Conservation (phyloP, 768 basidiomycete species). For the Pisolithus microcarpus region DNA sequence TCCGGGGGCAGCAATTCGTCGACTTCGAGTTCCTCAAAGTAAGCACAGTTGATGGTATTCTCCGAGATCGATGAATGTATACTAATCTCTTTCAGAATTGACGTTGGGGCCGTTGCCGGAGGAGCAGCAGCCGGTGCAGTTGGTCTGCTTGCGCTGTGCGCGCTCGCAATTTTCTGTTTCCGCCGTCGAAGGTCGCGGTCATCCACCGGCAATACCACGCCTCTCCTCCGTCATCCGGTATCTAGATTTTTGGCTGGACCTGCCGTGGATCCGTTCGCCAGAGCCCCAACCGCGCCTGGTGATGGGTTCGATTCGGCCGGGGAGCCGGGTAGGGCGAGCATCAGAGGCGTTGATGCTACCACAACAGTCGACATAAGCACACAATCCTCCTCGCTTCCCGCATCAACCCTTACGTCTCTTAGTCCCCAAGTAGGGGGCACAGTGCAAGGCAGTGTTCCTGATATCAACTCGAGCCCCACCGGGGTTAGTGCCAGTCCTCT, state of each 20-base stretch:
- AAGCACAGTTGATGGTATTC: not conserved
- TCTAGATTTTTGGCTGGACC: constrained; percentile 1
- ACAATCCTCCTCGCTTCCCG: not conserved
- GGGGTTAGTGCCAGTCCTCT: not conserved
- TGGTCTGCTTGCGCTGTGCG: constrained; percentile 12
- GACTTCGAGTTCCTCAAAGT: constrained; percentile 6
- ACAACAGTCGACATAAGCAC: not conserved
- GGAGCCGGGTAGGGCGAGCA: not conserved
- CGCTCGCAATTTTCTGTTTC: constrained; percentile 6
- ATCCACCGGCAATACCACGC: constrained; percentile 5
- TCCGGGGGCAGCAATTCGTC: constrained; percentile 3
- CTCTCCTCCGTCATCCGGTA: constrained; percentile 4
- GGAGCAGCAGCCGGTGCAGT: constrained; percentile 13
- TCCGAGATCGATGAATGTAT: not conserved
- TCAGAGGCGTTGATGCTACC: not conserved
- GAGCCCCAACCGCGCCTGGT: not conserved
- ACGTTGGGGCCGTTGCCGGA: constrained; percentile 12
- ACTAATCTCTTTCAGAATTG: constrained; percentile 4
- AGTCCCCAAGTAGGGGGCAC: not conserved
- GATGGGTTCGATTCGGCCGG: not conserved
- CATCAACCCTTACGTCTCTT: not conserved
- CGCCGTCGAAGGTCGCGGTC: constrained; percentile 2
- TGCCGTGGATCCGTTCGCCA: not conserved
- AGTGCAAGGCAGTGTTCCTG: not conserved
- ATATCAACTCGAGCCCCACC: not conserved